Base-by-base conservation (phyloP, 805 yeast genomes). In the Danielia reshetovae region DNA sequence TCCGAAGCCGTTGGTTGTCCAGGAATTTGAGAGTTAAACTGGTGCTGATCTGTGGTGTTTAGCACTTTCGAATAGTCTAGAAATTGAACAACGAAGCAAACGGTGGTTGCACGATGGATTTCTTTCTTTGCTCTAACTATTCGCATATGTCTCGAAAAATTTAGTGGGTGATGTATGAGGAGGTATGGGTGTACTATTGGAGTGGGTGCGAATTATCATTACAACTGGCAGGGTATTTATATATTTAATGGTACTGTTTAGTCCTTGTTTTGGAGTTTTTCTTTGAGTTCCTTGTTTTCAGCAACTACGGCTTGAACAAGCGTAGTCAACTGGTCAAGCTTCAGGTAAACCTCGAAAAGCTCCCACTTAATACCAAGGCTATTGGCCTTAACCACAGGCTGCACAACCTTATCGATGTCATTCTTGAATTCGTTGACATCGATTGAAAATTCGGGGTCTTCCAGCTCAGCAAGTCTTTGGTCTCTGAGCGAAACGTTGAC, bases 381-480 rank as follows among this genome's bases (percentile, higher is more conserved):
- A 37, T 64, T 69, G 23, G 85, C 85, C 34, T 67, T 60, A 17
- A 65, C 66, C 4, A 81, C 77, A 2, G 85, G 85, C 33, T 85
- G 85, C 5, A 71, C 74, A 4, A 68, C 66, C 5, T 54, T 45
- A 8, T 69, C 68, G 17, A 85, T 73, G 18, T 68, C 69, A 10
- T 52, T 45, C 15, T 62, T 65, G 79, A 88, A 86, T 13, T 59
- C 49, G 5, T 51, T 46, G 27, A 68, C 64, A 25, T 72, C 65
- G 7, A 74, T 72, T n/a, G 68, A 54, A 52, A 85, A 84, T 38
- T 76, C 76, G 0, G 87, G 85, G 54, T 86, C 95, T 25, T 67
- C 72, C 6, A 55, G 53, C 52, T 85, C 93, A 1, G 88, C 89
- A 18, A 69, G 65, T 21, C 69, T 61, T 51, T 84, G 93, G 7